Evolutionary conservation across 2,329 filamentous ascomycete species (phyloP).

Genomic region (Diplocarpon rosae): DNA sequence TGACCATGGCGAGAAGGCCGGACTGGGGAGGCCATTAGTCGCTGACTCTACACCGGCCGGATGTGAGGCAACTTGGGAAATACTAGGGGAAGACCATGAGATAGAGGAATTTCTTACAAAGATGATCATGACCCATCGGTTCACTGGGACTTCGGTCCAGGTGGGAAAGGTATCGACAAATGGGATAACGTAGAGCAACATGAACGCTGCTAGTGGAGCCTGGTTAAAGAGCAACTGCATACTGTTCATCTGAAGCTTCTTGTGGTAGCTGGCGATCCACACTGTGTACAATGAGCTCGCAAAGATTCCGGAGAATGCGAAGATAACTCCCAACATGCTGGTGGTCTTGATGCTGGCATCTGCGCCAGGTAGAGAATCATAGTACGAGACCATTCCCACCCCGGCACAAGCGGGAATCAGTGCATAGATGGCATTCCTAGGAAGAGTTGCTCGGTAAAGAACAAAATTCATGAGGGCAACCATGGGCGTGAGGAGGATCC

Average conservation of each 20-base stretch:
- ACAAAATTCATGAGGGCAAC: conserved; percentile 55
- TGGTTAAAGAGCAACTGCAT: conserved; percentile 62
- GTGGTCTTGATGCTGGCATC: conserved; percentile 43
- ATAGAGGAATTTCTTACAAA: conserved; percentile 35
- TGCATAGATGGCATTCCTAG: conserved; percentile 38
- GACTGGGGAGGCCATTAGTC: conserved; percentile 35
- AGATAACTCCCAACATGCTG: conserved; percentile 46
- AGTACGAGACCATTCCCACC: conserved; percentile 57
- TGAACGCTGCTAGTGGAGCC: conserved; percentile 48
- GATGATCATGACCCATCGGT: conserved; percentile 46
- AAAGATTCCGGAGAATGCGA: conserved; percentile 52
- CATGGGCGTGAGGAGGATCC: conserved; percentile 54
- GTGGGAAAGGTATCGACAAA: conserved; percentile 53
- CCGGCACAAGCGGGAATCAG: conserved; percentile 52
- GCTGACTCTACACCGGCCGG: no score
- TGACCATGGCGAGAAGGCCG: conserved; percentile 49
- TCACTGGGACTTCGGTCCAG: conserved; percentile 39
- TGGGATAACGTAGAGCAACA: conserved; percentile 55
- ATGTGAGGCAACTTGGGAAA: no score
- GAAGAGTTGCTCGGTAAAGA: conserved; percentile 46
- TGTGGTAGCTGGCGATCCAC: conserved; percentile 56
- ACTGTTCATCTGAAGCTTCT: conserved; percentile 53
- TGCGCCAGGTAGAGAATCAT: conserved; percentile 45
- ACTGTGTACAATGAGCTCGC: conserved; percentile 58
- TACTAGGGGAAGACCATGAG: conserved; percentile 3